phyloP scores from a whole-genome alignment of 1,284 basidiomycete species.

The Papiliotrema fonsecae region DNA sequence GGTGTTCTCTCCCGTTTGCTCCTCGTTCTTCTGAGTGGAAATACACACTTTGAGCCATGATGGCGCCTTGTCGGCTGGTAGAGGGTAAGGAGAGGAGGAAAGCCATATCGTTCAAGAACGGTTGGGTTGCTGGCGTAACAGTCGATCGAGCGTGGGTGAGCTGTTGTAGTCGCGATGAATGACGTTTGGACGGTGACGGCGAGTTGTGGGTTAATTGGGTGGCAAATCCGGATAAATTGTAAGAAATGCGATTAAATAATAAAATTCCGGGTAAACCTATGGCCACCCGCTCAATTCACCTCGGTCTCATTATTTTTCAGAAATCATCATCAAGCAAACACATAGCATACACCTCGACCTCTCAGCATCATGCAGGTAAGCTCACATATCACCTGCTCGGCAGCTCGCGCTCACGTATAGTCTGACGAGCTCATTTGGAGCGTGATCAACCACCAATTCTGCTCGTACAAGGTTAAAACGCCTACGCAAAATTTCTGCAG shows the following conservation, averaged over 20 bases:
- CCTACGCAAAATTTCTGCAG: slow-evolving; percentile 95
- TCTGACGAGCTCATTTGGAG: slow-evolving; percentile 96
- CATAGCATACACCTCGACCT: too few relatives aligned
- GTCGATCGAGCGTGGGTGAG: not conserved
- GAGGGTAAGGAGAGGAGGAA: not conserved
- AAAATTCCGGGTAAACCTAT: slow-evolving; percentile 3
- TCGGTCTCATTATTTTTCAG: not conserved
- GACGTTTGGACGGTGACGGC: not conserved
- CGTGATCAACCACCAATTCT: slow-evolving; percentile 83
- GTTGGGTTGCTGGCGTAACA: not conserved
- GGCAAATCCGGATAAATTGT: not conserved
- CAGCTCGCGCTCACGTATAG: too few relatives aligned
- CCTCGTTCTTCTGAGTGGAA: not conserved
- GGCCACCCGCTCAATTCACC: not conserved
- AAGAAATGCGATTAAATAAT: slow-evolving; percentile 10
- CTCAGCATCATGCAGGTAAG: slow-evolving; percentile 47
- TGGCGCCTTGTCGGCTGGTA: not conserved
- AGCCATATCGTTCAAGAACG: too few relatives aligned
- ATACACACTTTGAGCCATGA: not conserved
- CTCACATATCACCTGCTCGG: too few relatives aligned
- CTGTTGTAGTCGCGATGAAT: not conserved
- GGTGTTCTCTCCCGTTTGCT: too few relatives aligned
- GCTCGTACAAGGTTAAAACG: slow-evolving; percentile 97
- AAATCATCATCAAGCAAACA: not conserved
- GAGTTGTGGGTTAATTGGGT: not conserved